A percentile compares a stretch with the other conserved stretches of the same genome.
phyloP scores from a whole-genome alignment of 2,329 filamentous ascomycete species.

The Colletotrichum musicola region DNA sequence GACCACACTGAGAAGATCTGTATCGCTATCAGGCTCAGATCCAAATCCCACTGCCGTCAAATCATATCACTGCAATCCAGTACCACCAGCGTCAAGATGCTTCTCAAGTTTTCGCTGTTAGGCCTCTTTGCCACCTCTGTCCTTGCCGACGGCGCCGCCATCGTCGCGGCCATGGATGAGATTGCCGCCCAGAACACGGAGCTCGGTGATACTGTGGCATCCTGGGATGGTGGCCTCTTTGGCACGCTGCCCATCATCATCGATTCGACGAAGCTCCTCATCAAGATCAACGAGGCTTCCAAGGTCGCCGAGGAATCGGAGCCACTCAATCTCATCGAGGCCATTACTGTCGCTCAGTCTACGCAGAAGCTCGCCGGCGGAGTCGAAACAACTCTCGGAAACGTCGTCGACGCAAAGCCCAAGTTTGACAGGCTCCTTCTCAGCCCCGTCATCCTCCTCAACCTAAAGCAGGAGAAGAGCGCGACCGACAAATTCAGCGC shows the following conservation, averaged over 20 bases:
- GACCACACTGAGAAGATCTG: not conserved
- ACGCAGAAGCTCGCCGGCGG: conserved; percentile 50
- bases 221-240: conserved; percentile 55
- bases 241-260: conserved; percentile 55
- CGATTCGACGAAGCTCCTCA: conserved; percentile 54
- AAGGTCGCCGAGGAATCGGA: conserved; percentile 51
- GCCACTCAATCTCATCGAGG: conserved; percentile 53
- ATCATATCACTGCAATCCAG: not conserved
- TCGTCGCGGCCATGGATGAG: conserved; percentile 50
- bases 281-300: conserved; percentile 54
- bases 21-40: not conserved
- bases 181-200: conserved; percentile 50
- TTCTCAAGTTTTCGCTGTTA: conserved; percentile 35
- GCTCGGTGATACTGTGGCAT: conserved; percentile 50
- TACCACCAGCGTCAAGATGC: conserved; percentile 7
- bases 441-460: conserved; percentile 56
- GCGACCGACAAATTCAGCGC: conserved; percentile 54
- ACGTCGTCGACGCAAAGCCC: conserved; percentile 54
- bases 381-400: conserved; percentile 54
- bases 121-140: conserved; percentile 37
- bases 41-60: not conserved
- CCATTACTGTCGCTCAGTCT: conserved; percentile 53
- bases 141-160: conserved; percentile 50
- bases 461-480: conserved; percentile 54
- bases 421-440: conserved; percentile 59